A percentile compares a stretch with the other conserved stretches of the same genome.
Conservation (phyloP, 2,329 filamentous ascomycete genomes). For the Fusarium nygamai region DNA sequence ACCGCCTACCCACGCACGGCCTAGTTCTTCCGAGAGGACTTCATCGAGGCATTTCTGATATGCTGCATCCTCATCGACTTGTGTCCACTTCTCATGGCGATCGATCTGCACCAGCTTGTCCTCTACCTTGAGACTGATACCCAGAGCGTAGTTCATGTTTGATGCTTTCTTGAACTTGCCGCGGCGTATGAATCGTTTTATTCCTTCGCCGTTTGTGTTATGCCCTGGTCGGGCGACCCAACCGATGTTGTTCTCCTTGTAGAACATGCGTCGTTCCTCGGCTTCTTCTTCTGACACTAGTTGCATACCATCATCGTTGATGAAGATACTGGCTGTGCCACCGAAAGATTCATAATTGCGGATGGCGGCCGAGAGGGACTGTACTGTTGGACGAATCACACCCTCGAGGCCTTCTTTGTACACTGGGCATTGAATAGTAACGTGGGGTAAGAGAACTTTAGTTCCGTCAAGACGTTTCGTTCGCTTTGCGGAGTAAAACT, state of each 20-base stretch:
- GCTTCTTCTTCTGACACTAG: conserved; percentile 60
- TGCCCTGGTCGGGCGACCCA: conserved; percentile 60
- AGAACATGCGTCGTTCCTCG: conserved; percentile 62
- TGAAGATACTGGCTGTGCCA: conserved; percentile 71
- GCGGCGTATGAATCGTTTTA: conserved; percentile 59
- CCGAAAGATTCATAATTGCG: conserved; percentile 68
- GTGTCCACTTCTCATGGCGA: neutral
- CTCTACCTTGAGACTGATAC: conserved; percentile 64
- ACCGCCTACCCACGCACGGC: neutral
- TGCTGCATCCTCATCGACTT: neutral
- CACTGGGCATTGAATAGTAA: conserved; percentile 57
- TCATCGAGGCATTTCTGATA: neutral
- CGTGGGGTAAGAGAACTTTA: conserved; percentile 45
- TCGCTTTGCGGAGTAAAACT: conserved; percentile 11
- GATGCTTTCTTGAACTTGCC: conserved; percentile 73
- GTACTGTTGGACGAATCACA: conserved; percentile 64
- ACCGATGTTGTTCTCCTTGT: conserved; percentile 65
- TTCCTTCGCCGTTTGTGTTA: neutral
- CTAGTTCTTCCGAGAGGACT: neutral
- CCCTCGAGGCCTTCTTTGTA: conserved; percentile 49
- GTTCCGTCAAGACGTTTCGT: neutral
- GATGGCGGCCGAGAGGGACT: conserved; percentile 66
- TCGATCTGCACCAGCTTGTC: conserved; percentile 51
- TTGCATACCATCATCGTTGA: conserved; percentile 76
- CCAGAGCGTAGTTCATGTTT: conserved; percentile 73